Evolutionary conservation across 2,329 filamentous ascomycete species (phyloP), one percentile per base, ranked within the genome.

Genomic region (Trichoderma citrinoviride): DNA sequence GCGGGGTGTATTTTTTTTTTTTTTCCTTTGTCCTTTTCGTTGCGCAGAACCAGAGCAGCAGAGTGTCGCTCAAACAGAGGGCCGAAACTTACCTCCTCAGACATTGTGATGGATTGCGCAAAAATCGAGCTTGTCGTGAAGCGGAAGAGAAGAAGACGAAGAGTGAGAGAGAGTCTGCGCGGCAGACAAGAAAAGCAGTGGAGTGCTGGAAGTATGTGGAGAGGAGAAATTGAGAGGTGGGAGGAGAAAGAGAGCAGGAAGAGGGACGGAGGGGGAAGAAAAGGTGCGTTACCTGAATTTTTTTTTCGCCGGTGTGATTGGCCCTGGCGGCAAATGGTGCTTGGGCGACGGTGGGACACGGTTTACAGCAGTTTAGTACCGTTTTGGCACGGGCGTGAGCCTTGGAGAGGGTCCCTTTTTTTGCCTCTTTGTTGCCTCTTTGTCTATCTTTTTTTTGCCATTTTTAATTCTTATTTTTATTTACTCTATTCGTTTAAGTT

Each of bases 31-130:
- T 44, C n/a, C n/a, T 73, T 61, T 46, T 57, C 17, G 64, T 56
- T 29, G 70, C 70, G 67, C 53, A 46, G 61, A 67, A 65, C 58
- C 62, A 68, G 67, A 67, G 67, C 67, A 67, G 27, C 27, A 29
- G 71, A 74, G 71, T 71, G 69, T 33, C 55, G 40, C 57, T 14
- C 25, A 29, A 61, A 25, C 14, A 46, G 37, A 57, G 68, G 72
- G 70, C 68, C 66, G 66, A n/a, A n/a, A 78, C 83, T 81, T 80
- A 85, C 83, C 76, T 85, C 83, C 69, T 85, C 83, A 73, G 84
- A 77, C 85, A 87, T 87, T 74, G 78, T 85, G 83, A 81, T 76
- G 76, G 76, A 77, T 78, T 80, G 74, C 72, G 73, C 76, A 73
- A 75, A 72, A 74, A 74, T 69, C 69, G 71, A 72, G 67, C 68